Conservation (phyloP, 208 protist genomes). For the Leishmania lainsoni region DNA sequence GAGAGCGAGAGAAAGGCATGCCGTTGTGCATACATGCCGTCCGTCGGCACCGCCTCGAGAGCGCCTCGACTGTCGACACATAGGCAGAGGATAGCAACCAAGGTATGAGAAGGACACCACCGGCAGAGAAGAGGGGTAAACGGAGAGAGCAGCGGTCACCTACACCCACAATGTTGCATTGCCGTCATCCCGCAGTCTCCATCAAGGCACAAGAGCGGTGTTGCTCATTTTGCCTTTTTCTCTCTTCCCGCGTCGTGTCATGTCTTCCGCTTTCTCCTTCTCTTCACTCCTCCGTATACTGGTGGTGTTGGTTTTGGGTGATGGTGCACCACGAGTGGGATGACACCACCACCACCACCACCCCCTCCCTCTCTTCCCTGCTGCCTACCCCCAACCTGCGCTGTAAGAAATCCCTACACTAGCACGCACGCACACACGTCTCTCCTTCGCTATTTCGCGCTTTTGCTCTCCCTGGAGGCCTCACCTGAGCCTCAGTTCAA, state of each 20-base stretch:
- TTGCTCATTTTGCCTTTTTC: neutral
- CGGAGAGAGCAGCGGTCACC: neutral
- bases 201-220: neutral
- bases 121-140: neutral
- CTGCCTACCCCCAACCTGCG: neutral
- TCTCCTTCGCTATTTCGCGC: neutral
- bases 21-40: neutral
- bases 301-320: neutral
- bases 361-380: neutral
- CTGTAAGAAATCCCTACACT: neutral
- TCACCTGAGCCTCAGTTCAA: neutral
- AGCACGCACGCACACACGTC: neutral
- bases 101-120: neutral
- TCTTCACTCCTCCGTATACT: neutral
- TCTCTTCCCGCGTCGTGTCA: neutral
- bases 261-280: neutral
- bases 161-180: neutral
- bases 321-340: neutral
- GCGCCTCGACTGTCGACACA: neutral
- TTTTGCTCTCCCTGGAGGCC: neutral
- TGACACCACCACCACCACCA: neutral
- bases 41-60: neutral
- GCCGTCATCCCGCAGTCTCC: neutral
- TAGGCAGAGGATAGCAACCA: neutral
- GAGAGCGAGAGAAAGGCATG: neutral